Percentiles rank a stretch among this genome's conserved stretches.
These are phyloP conservation scores for Trapa incisa DNA, from an alignment of 345 rosid genomes.

Conservation along the genomic window DNA sequence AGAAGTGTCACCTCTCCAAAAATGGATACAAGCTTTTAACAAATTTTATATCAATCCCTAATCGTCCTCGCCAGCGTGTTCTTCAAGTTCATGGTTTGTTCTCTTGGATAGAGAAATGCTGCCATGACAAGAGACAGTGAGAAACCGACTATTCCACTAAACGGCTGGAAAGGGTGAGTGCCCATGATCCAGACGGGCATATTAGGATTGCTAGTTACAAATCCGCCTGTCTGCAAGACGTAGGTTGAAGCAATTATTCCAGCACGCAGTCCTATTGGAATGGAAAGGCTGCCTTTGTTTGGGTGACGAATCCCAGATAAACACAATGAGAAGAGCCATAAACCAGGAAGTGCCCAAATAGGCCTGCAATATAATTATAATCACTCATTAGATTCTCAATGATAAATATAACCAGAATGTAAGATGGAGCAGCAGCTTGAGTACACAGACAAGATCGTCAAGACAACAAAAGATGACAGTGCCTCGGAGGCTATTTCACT, in stretches of 20 bases:
- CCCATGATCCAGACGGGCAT: slow-evolving; percentile 56
- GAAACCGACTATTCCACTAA: slow-evolving; percentile 68
- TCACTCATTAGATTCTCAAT: neutral
- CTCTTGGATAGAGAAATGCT: slow-evolving; percentile 44
- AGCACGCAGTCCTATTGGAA: slow-evolving; percentile 59
- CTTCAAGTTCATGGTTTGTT: neutral
- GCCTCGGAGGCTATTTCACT: neutral
- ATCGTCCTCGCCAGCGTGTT: neutral
- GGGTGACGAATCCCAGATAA: slow-evolving; percentile 53
- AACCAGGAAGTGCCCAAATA: slow-evolving; percentile 53
- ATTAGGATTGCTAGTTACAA: slow-evolving; percentile 29
- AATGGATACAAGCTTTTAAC: neutral
- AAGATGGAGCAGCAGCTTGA: neutral
- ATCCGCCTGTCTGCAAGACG: slow-evolving; percentile 51
- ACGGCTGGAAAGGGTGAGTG: slow-evolving; percentile 59
- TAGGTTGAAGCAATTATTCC: slow-evolving; percentile 61
- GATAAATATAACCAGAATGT: neutral
- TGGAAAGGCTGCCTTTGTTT: slow-evolving; percentile 45
- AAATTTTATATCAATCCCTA: neutral
- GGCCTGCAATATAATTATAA: slow-evolving; percentile 34
- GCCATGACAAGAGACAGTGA: slow-evolving; percentile 43
- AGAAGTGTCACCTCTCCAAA: neutral
- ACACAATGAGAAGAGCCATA: slow-evolving; percentile 65
- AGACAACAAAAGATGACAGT: no score
- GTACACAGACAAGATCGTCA: neutral